Evolutionary conservation across 2,329 filamentous ascomycete species (phyloP).

Genomic region (Apiospora phragmitis): DNA sequence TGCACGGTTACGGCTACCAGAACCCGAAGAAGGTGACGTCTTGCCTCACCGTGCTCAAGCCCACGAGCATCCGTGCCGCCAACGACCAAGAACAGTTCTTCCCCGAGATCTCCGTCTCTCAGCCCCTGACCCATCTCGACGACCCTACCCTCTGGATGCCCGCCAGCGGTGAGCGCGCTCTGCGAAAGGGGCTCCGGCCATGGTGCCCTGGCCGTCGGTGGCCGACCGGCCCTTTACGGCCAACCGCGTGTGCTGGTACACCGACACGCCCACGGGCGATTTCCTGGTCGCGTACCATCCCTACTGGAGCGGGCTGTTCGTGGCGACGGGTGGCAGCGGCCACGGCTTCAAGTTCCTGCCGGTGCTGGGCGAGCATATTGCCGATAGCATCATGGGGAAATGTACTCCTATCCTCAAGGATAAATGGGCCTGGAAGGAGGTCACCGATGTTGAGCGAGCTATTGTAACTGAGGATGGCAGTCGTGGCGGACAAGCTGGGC

Average conservation of each 20-base stretch:
- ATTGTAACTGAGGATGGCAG: slow-evolving; percentile 55
- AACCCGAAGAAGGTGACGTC: slow-evolving; percentile 44
- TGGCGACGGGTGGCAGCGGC: slow-evolving; percentile 64
- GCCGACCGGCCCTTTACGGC: slow-evolving; percentile 59
- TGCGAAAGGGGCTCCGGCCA: slow-evolving; percentile 61
- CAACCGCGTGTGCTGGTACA: slow-evolving; percentile 74
- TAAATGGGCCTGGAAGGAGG: slow-evolving; percentile 66
- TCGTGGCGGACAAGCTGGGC: slow-evolving; percentile 47
- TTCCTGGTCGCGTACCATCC: slow-evolving; percentile 74
- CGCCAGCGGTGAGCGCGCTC: slow-evolving; percentile 59
- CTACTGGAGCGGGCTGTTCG: slow-evolving; percentile 55
- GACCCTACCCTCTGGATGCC: slow-evolving; percentile 52
- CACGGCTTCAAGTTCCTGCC: slow-evolving; percentile 72
- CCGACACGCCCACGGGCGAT: slow-evolving; percentile 70
- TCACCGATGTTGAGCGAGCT: slow-evolving; percentile 39
- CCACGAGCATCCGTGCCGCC: neutral
- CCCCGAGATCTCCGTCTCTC: slow-evolving; percentile 31
- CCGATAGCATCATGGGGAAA: slow-evolving; percentile 51
- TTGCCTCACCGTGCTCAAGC: slow-evolving; percentile 21
- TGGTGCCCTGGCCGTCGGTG: slow-evolving; percentile 59
- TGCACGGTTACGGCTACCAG: slow-evolving; percentile 69
- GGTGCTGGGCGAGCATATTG: slow-evolving; percentile 62
- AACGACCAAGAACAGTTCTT: neutral
- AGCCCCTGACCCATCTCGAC: slow-evolving; percentile 50
- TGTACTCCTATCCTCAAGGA: slow-evolving; percentile 51